Percentiles rank a stretch among this genome's conserved stretches.
phyloP scores from a whole-genome alignment of 148 eudicot genomes.

The Spergularia bocconei region DNA sequence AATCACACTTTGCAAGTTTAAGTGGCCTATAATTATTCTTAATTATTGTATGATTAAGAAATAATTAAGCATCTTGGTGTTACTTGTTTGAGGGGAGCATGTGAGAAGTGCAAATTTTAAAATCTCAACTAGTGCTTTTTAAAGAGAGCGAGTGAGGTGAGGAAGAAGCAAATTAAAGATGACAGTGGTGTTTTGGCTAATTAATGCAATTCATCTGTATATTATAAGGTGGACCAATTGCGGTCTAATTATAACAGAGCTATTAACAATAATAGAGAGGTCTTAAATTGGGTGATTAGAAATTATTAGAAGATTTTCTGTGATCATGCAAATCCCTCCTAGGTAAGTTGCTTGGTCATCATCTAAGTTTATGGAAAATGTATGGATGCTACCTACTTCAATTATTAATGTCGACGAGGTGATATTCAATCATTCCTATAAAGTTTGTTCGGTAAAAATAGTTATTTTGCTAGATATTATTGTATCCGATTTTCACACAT shows the following conservation, averaged over 20 bases:
- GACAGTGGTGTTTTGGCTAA: neutral
- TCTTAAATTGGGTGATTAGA: slow-evolving; percentile 24
- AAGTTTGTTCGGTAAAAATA: no score
- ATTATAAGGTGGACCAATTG: slow-evolving; percentile 18
- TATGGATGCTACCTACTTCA: no score
- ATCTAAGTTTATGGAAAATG: no score
- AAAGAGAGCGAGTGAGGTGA: slow-evolving; percentile 10
- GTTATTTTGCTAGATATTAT: no score
- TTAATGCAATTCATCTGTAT: neutral
- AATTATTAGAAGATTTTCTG: neutral
- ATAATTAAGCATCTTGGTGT: neutral
- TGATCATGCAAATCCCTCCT: no score
- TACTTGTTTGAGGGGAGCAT: slow-evolving; percentile 17
- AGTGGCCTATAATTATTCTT: neutral
- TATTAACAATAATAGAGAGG: neutral
- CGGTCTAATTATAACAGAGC: slow-evolving; percentile 12
- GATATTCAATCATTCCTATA: no score
- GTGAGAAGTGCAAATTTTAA: neutral
- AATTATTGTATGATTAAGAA: neutral
- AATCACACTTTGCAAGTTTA: slow-evolving; percentile 16
- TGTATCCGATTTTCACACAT: no score
- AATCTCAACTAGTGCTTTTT: neutral
- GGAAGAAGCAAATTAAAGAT: neutral
- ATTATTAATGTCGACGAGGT: no score
- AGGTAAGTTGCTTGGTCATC: no score